Conservation (phyloP, 176 grass and related monocot species). For the Lolium multiflorum region DNA sequence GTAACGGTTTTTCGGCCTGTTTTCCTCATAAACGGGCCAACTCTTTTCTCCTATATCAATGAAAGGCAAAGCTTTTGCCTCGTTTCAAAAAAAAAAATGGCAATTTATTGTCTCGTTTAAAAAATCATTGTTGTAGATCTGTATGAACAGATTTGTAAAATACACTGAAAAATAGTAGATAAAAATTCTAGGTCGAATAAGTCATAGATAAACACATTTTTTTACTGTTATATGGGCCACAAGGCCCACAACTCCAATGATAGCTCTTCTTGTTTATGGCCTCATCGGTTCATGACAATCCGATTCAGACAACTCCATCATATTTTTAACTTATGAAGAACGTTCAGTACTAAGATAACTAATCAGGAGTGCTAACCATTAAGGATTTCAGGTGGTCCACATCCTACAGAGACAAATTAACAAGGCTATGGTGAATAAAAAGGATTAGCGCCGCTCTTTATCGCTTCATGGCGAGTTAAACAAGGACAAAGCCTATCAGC, state of each 20-base stretch:
- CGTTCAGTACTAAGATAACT: neutral
- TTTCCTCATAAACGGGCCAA: too few relatives aligned
- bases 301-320: neutral
- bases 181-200: neutral
- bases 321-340: neutral
- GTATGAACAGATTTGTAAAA: neutral
- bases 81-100: too few relatives aligned
- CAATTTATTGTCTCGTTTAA: too few relatives aligned
- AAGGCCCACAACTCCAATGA: neutral
- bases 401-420: neutral
- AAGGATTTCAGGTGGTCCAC: conserved; percentile 2
- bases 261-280: neutral
- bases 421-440: neutral
- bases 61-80: too few relatives aligned
- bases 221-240: neutral
- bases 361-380: neutral
- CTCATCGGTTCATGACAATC: neutral
- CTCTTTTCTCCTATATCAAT: too few relatives aligned
- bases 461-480: conserved; percentile 17
- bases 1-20: too few relatives aligned
- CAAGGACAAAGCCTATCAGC: conserved; percentile 29
- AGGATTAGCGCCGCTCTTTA: neutral
- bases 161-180: neutral
- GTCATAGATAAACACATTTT: neutral
- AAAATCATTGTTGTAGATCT: too few relatives aligned